Evolutionary conservation across 2,329 filamentous ascomycete species (phyloP), one percentile per base, ranked within the genome.

Genomic region (Amphichorda felina): DNA sequence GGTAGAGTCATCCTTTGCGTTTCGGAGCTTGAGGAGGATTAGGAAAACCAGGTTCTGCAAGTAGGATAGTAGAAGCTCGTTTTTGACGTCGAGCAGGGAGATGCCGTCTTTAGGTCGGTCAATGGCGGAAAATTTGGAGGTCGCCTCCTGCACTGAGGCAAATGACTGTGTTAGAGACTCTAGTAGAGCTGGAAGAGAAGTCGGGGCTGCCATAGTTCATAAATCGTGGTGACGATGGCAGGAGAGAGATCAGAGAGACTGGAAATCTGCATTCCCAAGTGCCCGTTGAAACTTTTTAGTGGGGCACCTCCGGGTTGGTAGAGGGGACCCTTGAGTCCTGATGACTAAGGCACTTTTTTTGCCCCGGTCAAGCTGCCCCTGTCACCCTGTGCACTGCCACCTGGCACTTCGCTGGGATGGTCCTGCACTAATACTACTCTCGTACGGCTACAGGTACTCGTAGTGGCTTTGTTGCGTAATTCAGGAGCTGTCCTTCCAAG

Each of bases 41-140:
- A 94, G 64, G 47, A 94, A 94, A 30, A 91, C 84, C 4, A 96
- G 75, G 50, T 94, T 93, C 50, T 98, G 89, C 0, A 98, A 69
- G 59, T 98, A 98, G 4, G 89, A 89, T 27, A 98, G 77, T 14
- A 98, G 77, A n/a, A 98, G 71, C 54, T 98, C 91, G 60, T 93
- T 96, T 64, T 98, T 98, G 44, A 85, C 78, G 53, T 96, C 87
- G 50, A 98, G 79, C 1, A 98, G 75, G 1, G 91, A 95, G 39
- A 98, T 91, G 51, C 91, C 89, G 49, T 94, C 78, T 43, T 79
- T 70, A 2, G 83, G 80, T n/a, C 83, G 75, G 33, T 81, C 64
- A 40, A 93, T 72, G 11, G 66, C 56, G n/a, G 68, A 54, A 14
- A 76, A 54, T 33, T 73, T 72, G 0, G 80, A 75, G 0, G 79